Base-by-base conservation (phyloP, 495 filamentous ascomycete genomes). In the Astrocystis sublimbata region DNA sequence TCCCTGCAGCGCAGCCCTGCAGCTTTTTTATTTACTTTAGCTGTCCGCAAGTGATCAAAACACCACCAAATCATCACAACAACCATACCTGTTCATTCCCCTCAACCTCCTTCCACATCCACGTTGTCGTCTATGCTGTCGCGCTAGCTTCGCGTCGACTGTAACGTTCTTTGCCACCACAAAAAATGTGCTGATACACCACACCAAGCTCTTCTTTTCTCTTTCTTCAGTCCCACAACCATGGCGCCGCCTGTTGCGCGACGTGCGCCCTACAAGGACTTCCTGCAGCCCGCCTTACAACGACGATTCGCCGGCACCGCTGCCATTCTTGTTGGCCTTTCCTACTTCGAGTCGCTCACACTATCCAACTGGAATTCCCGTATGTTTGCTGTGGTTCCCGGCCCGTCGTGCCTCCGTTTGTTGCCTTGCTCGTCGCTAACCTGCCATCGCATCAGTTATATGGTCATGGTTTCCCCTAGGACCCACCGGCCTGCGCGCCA, bases 401-500 rank as follows among this genome's bases (percentile, higher is more conserved):
- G n/a, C 30, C 13, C 12, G 28, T 24, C 15, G 13, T 19, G 33
- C 40, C 12, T 8, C 13, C n/a, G n/a, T n/a, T n/a, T n/a, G n/a
- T n/a, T n/a, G n/a, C n/a, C n/a, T n/a, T n/a, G n/a, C 26, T 43
- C 30, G 21, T 31, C 54, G 64, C 61, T 46, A 24, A 59, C 8
- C 50, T 45, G 49, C 53, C 46, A 17, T 54, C 10, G 5, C 35
- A 49, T 6, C 65, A 96, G 92, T 85, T 31, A 68, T 96, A 58
- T 96, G 92, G 92, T 75, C 86, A 68, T 91, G 91, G 89, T 91
- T 96, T 68, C 92, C 93, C 42, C 63, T 96, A 46, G 89, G 92
- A 56, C 81, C 76, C 58, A 85, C 88, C 40, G 91, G 88, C 61
- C 70, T 96, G 33, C 88, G 92, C 59, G 83, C 90, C n/a, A 61